phyloP scores from a whole-genome alignment of 2,329 filamentous ascomycete species.

The Cladophialophora psammophila region DNA sequence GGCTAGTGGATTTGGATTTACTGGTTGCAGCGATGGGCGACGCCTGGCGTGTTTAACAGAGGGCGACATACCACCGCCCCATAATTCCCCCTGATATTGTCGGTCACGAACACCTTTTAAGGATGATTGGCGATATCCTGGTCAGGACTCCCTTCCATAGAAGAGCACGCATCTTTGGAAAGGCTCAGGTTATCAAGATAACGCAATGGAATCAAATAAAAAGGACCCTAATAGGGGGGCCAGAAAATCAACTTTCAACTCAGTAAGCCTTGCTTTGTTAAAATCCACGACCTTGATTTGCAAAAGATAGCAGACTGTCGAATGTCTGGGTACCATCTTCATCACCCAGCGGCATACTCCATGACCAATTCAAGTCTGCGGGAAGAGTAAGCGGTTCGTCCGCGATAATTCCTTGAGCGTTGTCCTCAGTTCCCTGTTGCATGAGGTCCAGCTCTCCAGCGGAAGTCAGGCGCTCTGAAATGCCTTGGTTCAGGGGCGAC shows the following conservation, averaged over 20 bases:
- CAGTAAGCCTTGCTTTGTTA: neutral
- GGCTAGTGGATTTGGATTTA: conserved; percentile 11
- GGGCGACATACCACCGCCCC: neutral
- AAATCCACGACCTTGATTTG: conserved; percentile 28
- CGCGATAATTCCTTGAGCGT: neutral
- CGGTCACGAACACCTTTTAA: no score
- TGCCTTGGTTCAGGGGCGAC: neutral
- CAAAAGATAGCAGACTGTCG: conserved; percentile 31
- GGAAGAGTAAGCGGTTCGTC: conserved; percentile 20
- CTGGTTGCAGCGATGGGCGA: conserved; percentile 1
- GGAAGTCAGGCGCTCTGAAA: neutral
- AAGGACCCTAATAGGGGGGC: no score
- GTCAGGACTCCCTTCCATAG: no score
- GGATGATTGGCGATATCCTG: no score
- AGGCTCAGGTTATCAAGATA: no score
- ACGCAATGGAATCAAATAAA: no score
- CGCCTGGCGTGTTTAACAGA: neutral
- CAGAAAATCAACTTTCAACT: neutral
- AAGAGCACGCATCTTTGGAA: no score
- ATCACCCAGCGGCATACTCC: conserved; percentile 23
- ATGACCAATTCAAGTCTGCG: conserved; percentile 27
- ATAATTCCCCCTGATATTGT: no score
- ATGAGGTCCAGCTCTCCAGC: neutral
- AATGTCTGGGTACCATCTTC: conserved; percentile 26
- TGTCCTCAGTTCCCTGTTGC: conserved; percentile 1